phyloP scores from a whole-genome alignment of 2,329 filamentous ascomycete genomes.

The Fusarium sp. region DNA sequence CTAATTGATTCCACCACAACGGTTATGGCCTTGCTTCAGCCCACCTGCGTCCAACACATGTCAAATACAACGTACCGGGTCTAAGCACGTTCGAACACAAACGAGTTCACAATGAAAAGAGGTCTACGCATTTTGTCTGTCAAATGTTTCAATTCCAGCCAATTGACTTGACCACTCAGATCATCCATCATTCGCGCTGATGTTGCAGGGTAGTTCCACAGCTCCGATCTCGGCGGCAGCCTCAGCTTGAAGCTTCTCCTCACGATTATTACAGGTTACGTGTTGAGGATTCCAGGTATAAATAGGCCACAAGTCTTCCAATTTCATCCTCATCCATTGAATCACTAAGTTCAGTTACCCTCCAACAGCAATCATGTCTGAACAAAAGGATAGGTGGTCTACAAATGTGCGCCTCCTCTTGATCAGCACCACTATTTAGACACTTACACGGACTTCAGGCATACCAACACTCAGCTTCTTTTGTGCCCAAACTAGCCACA shows the following conservation, averaged over 20 bases:
- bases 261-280: conserved; percentile 8
- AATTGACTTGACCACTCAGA: no score
- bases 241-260: conserved; percentile 33
- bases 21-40: no score
- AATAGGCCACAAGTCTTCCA: conserved; percentile 7
- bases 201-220: conserved; percentile 13
- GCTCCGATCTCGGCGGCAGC: conserved; percentile 46
- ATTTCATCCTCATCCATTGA: background rate
- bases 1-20: no score
- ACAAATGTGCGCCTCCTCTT: conserved; percentile 42
- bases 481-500: conserved; percentile 72
- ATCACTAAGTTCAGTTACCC: background rate
- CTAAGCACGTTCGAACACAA: no score
- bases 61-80: no score
- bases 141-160: no score
- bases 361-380: conserved; percentile 34
- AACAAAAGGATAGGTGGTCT: conserved; percentile 49
- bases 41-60: no score
- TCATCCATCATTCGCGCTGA: background rate
- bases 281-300: conserved; percentile 28
- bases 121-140: no score
- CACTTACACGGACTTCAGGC: conserved; percentile 56
- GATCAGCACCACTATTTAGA: background rate
- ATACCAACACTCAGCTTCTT: conserved; percentile 72
- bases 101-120: background rate